Conservation (phyloP, 2,329 filamentous ascomycete species). For the Alternaria tenuissima region DNA sequence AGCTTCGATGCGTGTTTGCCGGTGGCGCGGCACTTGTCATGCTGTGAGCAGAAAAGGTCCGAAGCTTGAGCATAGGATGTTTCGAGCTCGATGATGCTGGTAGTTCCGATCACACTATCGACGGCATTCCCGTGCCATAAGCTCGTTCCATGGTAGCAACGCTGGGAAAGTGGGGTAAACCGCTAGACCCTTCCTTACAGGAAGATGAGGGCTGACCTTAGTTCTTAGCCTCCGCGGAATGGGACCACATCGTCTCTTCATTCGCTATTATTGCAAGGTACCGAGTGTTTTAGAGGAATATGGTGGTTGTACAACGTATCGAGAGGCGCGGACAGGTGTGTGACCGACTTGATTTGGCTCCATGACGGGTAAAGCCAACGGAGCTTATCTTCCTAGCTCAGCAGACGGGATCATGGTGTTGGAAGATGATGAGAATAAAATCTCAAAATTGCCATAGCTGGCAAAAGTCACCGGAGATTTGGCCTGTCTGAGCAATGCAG, state of each 20-base stretch:
- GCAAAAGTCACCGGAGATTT: constrained; percentile 5
- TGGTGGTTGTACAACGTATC: background rate
- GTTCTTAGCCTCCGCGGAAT: constrained; percentile 16
- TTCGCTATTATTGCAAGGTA: background rate
- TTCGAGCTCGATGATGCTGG: constrained; percentile 1
- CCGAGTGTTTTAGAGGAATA: background rate
- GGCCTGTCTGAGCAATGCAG: constrained; percentile 13
- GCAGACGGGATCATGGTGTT: constrained; percentile 19
- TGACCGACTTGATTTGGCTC: constrained; percentile 12
- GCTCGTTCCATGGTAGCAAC: constrained; percentile 28
- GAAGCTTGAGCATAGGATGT: constrained; percentile 6
- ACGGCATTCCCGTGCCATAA: constrained; percentile 28
- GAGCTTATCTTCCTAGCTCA: constrained; percentile 7
- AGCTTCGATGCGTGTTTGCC: background rate
- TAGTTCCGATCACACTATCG: constrained; percentile 16
- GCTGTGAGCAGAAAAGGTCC: constrained; percentile 5
- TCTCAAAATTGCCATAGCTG: constrained; percentile 2
- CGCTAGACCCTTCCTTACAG: constrained; percentile 22
- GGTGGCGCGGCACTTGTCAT: constrained; percentile 4
- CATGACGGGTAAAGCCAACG: constrained; percentile 11
- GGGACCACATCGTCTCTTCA: constrained; percentile 2
- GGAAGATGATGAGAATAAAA: constrained; percentile 13
- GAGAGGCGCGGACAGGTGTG: constrained; percentile 16
- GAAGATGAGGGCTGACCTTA: constrained; percentile 9
- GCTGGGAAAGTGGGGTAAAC: constrained; percentile 31